Conservation (phyloP, 148 eudicot species). For the Diospyros lotus region DNA sequence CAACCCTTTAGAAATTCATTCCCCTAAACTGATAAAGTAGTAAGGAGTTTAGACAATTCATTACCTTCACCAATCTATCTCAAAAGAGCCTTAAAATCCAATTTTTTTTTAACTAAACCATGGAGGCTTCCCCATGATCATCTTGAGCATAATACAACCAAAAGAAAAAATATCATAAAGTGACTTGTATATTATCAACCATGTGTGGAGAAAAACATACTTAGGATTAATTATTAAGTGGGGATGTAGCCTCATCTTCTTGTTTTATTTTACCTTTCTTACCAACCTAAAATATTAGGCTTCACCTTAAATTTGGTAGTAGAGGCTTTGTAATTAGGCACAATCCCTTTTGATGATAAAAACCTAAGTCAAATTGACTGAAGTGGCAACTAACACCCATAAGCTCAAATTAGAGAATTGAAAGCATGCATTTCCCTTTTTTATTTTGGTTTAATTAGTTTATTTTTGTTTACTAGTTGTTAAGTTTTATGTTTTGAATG, state of each 20-base stretch:
- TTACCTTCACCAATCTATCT: conserved; percentile 18
- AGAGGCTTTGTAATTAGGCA: conserved; percentile 10
- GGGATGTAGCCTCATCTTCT: conserved; percentile 28
- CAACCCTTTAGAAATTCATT: conserved; percentile 39
- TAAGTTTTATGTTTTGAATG: no score
- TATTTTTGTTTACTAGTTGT: no score
- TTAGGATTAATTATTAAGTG: conserved; percentile 30
- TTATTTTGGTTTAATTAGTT: no score
- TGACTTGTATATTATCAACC: conserved; percentile 25
- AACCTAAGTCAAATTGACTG: no score
- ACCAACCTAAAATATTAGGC: conserved; percentile 37
- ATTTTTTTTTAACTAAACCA: conserved; percentile 24
- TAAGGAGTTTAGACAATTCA: conserved; percentile 21
- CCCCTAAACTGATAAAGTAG: conserved; percentile 24
- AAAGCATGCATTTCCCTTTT: no score
- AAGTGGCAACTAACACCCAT: no score
- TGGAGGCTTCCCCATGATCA: conserved; percentile 38
- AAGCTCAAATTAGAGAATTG: no score
- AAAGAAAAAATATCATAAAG: conserved; percentile 45
- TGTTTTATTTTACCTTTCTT: conserved; percentile 19
- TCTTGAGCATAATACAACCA: conserved; percentile 46
- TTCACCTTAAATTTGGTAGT: conserved; percentile 19
- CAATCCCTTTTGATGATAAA: no score
- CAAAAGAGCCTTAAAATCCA: conserved; percentile 19
- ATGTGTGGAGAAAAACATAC: conserved; percentile 41